Percentiles rank a stretch among this genome's conserved stretches.
Evolutionary conservation across 2,329 filamentous ascomycete species (phyloP).

Genomic region (Epichloe glyceriae): DNA sequence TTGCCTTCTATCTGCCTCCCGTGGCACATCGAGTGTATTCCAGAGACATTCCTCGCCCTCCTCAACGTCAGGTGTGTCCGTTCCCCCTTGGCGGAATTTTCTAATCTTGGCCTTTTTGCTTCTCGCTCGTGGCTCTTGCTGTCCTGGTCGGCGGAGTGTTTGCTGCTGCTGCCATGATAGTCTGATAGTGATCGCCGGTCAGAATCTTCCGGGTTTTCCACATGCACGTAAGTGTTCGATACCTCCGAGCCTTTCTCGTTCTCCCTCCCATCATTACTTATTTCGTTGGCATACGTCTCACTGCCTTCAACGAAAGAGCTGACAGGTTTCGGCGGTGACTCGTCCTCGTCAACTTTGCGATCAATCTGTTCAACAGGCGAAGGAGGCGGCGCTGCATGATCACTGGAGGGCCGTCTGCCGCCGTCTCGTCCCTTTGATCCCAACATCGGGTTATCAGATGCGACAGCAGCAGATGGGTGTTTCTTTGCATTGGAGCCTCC

Average conservation of each 20-base stretch:
- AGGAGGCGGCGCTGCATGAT: not conserved
- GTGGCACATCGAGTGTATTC: constrained; percentile 4
- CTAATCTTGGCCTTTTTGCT: not conserved
- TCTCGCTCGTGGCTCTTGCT: not conserved
- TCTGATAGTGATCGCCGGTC: constrained; percentile 2
- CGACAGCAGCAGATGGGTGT: not conserved
- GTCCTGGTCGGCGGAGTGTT: not conserved
- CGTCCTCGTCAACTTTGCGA: not conserved
- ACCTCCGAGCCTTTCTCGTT: not conserved
- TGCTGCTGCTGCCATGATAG: not conserved
- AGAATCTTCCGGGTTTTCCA: not conserved
- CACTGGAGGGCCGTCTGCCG: not conserved
- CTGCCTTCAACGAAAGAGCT: not conserved
- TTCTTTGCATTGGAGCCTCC: not conserved
- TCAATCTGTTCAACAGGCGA: not conserved
- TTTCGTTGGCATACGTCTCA: not conserved
- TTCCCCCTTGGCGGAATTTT: constrained; percentile 6
- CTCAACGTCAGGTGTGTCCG: constrained; percentile 17
- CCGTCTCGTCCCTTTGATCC: not conserved
- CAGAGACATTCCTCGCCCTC: constrained; percentile 12
- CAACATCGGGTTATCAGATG: not conserved
- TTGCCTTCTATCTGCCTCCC: constrained; percentile 5
- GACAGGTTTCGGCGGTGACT: not conserved
- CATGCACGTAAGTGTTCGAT: not conserved
- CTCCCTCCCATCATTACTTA: not conserved